phyloP scores from a whole-genome alignment of 2,329 filamentous ascomycete species.

The Whalleya microplaca region DNA sequence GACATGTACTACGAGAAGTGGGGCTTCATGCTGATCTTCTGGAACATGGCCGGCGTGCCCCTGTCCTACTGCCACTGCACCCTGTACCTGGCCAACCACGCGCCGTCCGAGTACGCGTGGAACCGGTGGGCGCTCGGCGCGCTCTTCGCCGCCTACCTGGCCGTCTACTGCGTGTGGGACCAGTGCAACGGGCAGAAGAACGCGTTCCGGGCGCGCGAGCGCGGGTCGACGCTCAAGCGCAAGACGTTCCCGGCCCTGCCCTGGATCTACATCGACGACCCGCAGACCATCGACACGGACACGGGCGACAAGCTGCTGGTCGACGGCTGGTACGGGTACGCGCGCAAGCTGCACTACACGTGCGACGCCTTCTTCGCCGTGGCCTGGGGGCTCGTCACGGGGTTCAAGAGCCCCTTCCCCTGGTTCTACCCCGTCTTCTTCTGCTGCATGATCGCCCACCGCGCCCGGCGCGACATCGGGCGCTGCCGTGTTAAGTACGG shows the following conservation, averaged over 20 bases:
- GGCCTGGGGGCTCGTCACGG: conserved; percentile 56
- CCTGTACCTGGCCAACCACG: conserved; percentile 83
- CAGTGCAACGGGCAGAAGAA: conserved; percentile 94
- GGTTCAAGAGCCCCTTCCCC: conserved; percentile 72
- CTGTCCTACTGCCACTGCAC: conserved; percentile 94
- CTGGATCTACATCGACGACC: conserved; percentile 82
- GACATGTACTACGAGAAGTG: conserved; percentile 98
- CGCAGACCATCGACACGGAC: conserved; percentile 73
- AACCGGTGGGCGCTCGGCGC: conserved; percentile 67
- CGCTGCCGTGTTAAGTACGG: conserved; percentile 79
- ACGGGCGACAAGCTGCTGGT: conserved; percentile 77
- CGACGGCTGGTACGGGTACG: conserved; percentile 82
- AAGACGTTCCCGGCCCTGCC: conserved; percentile 90
- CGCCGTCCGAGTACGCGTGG: conserved; percentile 77
- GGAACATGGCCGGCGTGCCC: conserved; percentile 91
- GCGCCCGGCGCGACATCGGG: conserved; percentile 74
- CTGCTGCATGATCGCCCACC: conserved; percentile 76
- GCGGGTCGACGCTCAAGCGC: conserved; percentile 70
- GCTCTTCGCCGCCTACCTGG: conserved; percentile 74
- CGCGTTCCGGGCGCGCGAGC: conserved; percentile 80
- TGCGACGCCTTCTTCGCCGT: conserved; percentile 54
- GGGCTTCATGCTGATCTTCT: conserved; percentile 98
- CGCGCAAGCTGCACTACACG: conserved; percentile 65
- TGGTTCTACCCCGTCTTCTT: conserved; percentile 93
- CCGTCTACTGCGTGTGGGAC: conserved; percentile 91